Evolutionary conservation across 495 filamentous ascomycete species (phyloP), one percentile per base, ranked within the genome.

Genomic region (Daldinia caldariorum): DNA sequence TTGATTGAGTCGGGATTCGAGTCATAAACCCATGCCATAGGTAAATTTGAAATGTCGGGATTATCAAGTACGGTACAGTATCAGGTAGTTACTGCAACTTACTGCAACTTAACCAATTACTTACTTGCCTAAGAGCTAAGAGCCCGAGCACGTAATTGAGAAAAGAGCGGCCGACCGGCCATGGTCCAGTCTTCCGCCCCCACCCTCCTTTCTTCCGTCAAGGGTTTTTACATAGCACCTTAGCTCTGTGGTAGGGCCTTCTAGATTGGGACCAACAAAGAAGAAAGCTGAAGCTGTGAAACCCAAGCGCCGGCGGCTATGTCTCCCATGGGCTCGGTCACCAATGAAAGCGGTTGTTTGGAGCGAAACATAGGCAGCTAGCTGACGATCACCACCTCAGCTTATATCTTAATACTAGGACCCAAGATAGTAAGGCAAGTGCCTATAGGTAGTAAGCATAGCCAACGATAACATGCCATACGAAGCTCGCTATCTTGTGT

Each of bases 111-210:
- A 35, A 6, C 34, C 34, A 35, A 35, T 20, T 41, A 41, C 38
- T 43, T 59, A 61, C 18, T n/a, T 26, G 26, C 26, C 26, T 26
- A 41, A 47, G 61, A 37, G 60, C 26, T 26, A 41, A 47, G 61
- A 37, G 60, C 50, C 53, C 29, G 53, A 71, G 69, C 69, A 71
- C 69, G 69, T 50, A 67, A 72, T 64, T 34, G 43, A 45, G 43
- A 45, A 53, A 43, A 16, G 26, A 16, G 4, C 13, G 49, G 49
- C 57, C 20, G 49, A 39, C 57, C 20, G 54, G 26, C 26, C 26
- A 56, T 49, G 7, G 43, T 47, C 43, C 16, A 12, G 43, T 10
- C 22, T 61, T 35, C 41, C 43, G 64, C 65, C 70, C 70, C 70
- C 70, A 69, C 61, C 49, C 62, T 56, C 50, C 69, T 56, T 29